Percentiles rank a stretch among this genome's conserved stretches.
These are phyloP conservation scores for Hypomyces rosellus DNA, from an alignment of 2,329 filamentous ascomycete species.

Conservation along the genomic window DNA sequence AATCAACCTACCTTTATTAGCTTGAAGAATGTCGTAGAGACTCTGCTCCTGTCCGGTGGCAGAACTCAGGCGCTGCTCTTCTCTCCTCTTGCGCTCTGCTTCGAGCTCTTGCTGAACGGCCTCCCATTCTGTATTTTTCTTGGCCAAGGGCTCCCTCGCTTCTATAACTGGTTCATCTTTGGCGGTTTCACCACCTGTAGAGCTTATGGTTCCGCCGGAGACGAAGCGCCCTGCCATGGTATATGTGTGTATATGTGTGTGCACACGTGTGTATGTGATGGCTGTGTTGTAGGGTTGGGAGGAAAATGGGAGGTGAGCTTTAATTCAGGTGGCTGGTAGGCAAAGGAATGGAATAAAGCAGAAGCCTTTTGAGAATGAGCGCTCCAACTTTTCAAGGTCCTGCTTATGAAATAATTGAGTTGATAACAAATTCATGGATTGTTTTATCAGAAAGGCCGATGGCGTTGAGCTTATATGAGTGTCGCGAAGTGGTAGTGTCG, in stretches of 20 bases:
- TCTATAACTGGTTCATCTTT: constrained; percentile 16
- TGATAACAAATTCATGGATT: too few species aligned
- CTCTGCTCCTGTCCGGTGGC: constrained; percentile 48
- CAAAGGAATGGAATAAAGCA: neutral
- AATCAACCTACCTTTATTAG: constrained; percentile 62
- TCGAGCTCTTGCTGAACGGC: constrained; percentile 60
- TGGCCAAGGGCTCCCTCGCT: constrained; percentile 13
- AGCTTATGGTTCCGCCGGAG: constrained; percentile 42
- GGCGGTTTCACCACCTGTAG: constrained; percentile 17
- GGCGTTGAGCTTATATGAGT: too few species aligned
- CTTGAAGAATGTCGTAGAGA: constrained; percentile 70
- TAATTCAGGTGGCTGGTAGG: neutral
- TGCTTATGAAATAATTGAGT: too few species aligned
- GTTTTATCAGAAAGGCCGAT: too few species aligned
- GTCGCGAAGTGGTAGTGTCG: too few species aligned
- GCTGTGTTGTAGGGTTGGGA: neutral
- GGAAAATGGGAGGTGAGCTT: neutral
- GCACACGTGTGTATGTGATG: neutral
- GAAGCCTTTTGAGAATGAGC: too few species aligned
- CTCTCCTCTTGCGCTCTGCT: constrained; percentile 48
- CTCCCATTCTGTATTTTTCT: constrained; percentile 49
- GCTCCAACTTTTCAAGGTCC: too few species aligned
- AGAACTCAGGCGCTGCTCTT: constrained; percentile 40
- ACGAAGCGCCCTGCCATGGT: constrained; percentile 50
- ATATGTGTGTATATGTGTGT: neutral